phyloP scores from a whole-genome alignment of 371 early-diverging fungal genomes.

The Mucor sp. region DNA sequence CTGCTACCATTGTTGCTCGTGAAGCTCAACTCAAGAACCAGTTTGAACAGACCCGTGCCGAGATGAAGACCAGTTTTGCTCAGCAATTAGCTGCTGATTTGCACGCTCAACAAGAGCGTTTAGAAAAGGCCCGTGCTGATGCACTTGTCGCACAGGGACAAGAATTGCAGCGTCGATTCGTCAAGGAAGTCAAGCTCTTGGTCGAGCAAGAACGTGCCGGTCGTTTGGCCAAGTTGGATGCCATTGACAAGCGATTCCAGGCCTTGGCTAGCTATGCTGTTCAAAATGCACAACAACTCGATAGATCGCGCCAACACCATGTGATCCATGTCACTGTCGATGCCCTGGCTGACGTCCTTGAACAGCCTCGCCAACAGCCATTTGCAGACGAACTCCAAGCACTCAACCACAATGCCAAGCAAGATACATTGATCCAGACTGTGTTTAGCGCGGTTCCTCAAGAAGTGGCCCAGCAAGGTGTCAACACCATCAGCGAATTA shows the following conservation, averaged over 20 bases:
- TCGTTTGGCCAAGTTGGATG: conserved; percentile 82
- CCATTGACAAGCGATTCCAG: conserved; percentile 73
- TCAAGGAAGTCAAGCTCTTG: conserved; percentile 67
- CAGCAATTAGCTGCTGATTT: conserved; percentile 41
- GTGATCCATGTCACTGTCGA: conserved; percentile 49
- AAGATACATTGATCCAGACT: conserved; percentile 57
- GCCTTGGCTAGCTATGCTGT: conserved; percentile 63
- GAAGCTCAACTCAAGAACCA: conserved; percentile 48
- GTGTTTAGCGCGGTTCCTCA: conserved; percentile 64
- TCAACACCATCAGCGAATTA: conserved; percentile 71
- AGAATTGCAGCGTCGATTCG: conserved; percentile 59
- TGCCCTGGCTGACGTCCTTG: conserved; percentile 47
- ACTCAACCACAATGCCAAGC: conserved; percentile 57
- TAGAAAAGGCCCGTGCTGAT: conserved; percentile 44
- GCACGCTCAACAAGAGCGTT: conserved; percentile 35
- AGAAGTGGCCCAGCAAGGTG: conserved; percentile 55
- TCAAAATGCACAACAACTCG: conserved; percentile 59
- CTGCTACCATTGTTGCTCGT: conserved; percentile 23
- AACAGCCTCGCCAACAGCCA: conserved; percentile 38
- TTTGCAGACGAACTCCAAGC: conserved; percentile 71
- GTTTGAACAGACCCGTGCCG: conserved; percentile 38
- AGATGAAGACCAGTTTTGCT: conserved; percentile 29
- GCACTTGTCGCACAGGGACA: conserved; percentile 47
- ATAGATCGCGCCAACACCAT: conserved; percentile 51
- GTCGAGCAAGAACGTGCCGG: conserved; percentile 90